Conservation (phyloP, 371 early-diverging fungal species). For the Haplosporangium sp. region DNA sequence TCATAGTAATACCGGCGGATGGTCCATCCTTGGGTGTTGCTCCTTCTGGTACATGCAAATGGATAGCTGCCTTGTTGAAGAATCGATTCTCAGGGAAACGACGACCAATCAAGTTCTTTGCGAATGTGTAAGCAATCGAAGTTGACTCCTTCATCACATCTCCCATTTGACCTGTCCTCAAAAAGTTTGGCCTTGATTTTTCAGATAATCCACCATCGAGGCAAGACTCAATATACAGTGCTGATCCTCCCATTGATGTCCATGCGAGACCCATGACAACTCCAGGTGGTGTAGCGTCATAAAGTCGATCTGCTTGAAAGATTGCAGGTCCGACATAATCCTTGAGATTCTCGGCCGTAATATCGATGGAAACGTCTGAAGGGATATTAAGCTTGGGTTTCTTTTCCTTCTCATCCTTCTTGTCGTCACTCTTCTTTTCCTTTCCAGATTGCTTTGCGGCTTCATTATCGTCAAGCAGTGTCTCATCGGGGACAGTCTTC, state of each 20-base stretch:
- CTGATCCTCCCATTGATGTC: slow-evolving; percentile 95
- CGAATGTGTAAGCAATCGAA: slow-evolving; percentile 94
- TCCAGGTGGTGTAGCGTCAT: slow-evolving; percentile 90
- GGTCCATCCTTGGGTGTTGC: slow-evolving; percentile 99
- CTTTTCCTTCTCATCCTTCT: slow-evolving; percentile 14
- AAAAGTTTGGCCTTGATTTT: slow-evolving; percentile 76
- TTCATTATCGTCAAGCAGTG: slow-evolving; percentile 33
- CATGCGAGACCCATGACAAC: slow-evolving; percentile 97
- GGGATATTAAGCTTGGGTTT: slow-evolving; percentile 61
- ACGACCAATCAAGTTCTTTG: slow-evolving; percentile 81
- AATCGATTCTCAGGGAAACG: slow-evolving; percentile 87
- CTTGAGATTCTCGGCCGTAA: slow-evolving; percentile 78
- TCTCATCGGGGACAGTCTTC: slow-evolving; percentile 32
- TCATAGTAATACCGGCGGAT: slow-evolving; percentile 96
- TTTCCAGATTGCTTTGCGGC: slow-evolving; percentile 18
- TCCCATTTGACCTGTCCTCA: slow-evolving; percentile 94
- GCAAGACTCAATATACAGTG: slow-evolving; percentile 95
- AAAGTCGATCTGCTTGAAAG: slow-evolving; percentile 91
- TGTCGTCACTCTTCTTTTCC: slow-evolving; percentile 22
- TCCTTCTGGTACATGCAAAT: slow-evolving; percentile 98
- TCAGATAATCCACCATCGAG: slow-evolving; percentile 78
- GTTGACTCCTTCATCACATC: slow-evolving; percentile 99
- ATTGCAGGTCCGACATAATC: slow-evolving; percentile 94
- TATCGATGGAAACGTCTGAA: slow-evolving; percentile 67
- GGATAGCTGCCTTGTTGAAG: slow-evolving; percentile 90